phyloP scores from a whole-genome alignment of 2,329 filamentous ascomycete species.

The Cercospora zeina region DNA sequence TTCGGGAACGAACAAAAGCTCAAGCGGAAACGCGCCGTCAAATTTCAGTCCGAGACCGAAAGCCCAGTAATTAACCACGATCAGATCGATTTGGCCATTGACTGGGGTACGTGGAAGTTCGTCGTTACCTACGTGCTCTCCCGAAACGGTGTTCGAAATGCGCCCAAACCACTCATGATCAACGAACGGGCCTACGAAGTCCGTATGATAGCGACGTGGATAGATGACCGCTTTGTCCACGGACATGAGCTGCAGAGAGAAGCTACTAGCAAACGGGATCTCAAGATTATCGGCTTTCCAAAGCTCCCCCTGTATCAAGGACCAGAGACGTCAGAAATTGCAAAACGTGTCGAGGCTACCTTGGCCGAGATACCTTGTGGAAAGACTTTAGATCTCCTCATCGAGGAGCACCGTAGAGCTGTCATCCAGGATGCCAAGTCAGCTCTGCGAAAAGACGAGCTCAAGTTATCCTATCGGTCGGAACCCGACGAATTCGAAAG shows the following conservation, averaged over 20 bases:
- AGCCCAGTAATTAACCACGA: background rate
- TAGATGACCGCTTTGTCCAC: conserved; percentile 14
- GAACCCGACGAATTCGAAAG: conserved; percentile 1
- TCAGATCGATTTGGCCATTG: background rate
- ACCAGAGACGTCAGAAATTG: background rate
- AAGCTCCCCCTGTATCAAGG: conserved; percentile 16
- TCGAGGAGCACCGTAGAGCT: conserved; percentile 18
- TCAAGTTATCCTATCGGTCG: background rate
- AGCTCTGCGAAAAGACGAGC: background rate
- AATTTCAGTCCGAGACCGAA: background rate
- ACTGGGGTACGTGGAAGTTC: conserved; percentile 20
- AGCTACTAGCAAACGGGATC: background rate
- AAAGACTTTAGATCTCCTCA: conserved; percentile 15
- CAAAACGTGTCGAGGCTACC: background rate
- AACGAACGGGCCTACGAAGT: conserved; percentile 9
- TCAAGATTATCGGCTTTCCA: conserved; percentile 17
- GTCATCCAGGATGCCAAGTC: conserved; percentile 14
- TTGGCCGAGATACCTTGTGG: conserved; percentile 10
- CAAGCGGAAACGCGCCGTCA: background rate
- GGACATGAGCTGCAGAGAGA: conserved; percentile 12
- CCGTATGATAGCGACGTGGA: conserved; percentile 17
- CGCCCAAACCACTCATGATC: conserved; percentile 8
- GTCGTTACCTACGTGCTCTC: background rate
- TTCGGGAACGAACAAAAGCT: background rate
- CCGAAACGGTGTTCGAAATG: background rate